Percentiles rank a stretch among this genome's conserved stretches.
phyloP scores from a whole-genome alignment of 129 eudicot species.

The Flaveria linearis region DNA sequence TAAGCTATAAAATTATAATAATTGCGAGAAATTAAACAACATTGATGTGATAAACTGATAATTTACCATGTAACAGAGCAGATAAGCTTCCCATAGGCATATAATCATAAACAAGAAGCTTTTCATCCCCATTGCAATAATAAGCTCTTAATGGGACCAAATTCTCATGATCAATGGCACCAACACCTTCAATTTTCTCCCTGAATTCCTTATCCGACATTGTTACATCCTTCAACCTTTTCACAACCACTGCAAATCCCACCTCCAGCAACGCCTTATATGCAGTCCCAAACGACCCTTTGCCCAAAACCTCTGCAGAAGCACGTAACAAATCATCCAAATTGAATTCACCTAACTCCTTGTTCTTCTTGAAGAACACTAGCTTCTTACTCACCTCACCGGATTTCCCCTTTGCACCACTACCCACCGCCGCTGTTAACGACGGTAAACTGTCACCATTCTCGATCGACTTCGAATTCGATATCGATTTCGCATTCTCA shows the following conservation, averaged over 20 bases:
- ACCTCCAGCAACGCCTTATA: constrained; percentile 76
- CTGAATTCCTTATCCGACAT: constrained; percentile 68
- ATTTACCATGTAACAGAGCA: constrained; percentile 85
- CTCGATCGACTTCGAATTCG: constrained; percentile 16
- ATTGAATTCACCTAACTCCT: constrained; percentile 50
- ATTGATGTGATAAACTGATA: neutral
- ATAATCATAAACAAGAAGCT: constrained; percentile 86
- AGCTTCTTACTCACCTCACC: constrained; percentile 48
- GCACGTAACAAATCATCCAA: constrained; percentile 83
- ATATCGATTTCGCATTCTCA: constrained; percentile 11
- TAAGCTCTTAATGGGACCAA: constrained; percentile 85
- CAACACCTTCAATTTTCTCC: constrained; percentile 73
- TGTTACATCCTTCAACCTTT: constrained; percentile 80
- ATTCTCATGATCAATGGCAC: constrained; percentile 66
- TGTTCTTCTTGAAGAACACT: constrained; percentile 54
- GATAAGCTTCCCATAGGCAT: constrained; percentile 95
- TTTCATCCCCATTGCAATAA: constrained; percentile 63
- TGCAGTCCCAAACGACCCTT: constrained; percentile 89
- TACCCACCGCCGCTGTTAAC: constrained; percentile 39
- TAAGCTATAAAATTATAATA: constrained; percentile 1
- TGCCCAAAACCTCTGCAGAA: constrained; percentile 87
- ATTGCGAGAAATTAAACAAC: neutral
- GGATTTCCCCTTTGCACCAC: constrained; percentile 31
- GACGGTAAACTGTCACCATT: constrained; percentile 26
- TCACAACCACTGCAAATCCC: constrained; percentile 75